A percentile compares a stretch with the other conserved stretches of the same genome.
phyloP scores from a whole-genome alignment of 257 asterid genomes.

The Petunia secreta region DNA sequence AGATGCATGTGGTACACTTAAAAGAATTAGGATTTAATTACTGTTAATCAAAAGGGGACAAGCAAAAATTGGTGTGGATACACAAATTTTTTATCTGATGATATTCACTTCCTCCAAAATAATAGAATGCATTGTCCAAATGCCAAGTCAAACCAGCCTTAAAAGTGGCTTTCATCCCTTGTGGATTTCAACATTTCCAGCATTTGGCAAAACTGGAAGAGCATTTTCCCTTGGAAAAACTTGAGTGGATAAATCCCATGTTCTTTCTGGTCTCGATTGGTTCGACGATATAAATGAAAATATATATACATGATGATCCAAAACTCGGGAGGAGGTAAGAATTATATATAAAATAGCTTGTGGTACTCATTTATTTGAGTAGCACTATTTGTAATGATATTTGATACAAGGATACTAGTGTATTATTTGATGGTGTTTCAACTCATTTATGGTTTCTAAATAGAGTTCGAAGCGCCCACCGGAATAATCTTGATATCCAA shows the following conservation, averaged over 20 bases:
- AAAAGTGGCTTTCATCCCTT: not conserved
- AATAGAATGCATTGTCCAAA: too few relatives aligned
- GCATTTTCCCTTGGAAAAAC: not conserved
- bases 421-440: conserved; percentile 20
- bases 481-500: conserved; percentile 38
- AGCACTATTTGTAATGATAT: not conserved
- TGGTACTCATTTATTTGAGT: conserved; percentile 10
- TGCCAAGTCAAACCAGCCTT: not conserved
- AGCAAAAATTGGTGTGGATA: not conserved
- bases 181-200: not conserved
- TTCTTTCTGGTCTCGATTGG: conserved; percentile 20
- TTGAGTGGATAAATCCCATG: not conserved
- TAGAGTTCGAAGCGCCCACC: not conserved
- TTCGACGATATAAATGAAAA: not conserved
- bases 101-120: not conserved
- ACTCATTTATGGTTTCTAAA: not conserved
- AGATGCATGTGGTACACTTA: not conserved
- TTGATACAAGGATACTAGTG: not conserved
- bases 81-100: not conserved
- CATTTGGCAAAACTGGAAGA: not conserved
- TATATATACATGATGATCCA: not conserved
- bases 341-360: conserved; percentile 6
- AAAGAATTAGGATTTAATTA: too few relatives aligned
- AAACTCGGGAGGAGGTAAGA: not conserved
- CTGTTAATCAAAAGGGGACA: not conserved